Evolutionary conservation across 306 rosid species (phyloP).

Genomic region (Carpinus fangiana): DNA sequence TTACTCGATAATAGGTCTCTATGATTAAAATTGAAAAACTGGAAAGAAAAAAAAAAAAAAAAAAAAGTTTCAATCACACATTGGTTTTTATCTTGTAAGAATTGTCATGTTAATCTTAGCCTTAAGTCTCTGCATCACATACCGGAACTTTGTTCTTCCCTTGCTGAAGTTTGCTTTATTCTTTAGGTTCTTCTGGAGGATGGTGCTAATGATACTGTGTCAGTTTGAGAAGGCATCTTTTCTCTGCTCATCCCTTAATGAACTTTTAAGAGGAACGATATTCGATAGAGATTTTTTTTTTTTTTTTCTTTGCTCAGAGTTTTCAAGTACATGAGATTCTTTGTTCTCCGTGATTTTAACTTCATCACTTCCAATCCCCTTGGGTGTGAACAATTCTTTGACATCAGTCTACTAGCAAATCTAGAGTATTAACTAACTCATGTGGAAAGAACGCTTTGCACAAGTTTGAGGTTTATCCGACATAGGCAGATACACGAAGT

Average conservation of each 20-base stretch:
- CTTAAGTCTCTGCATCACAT: not conserved
- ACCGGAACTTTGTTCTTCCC: not conserved
- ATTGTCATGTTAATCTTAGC: not conserved
- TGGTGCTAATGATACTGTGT: not conserved
- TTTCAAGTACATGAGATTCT: not conserved
- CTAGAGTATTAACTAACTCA: too few species aligned
- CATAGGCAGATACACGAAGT: too few species aligned
- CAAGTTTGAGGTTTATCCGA: too few species aligned
- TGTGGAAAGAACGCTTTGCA: too few species aligned
- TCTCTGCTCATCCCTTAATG: not conserved
- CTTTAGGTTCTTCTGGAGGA: constrained; percentile 4
- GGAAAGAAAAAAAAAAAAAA: not conserved
- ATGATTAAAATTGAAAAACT: not conserved
- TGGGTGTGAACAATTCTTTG: too few species aligned
- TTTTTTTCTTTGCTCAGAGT: not conserved
- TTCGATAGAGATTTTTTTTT: constrained; percentile 9
- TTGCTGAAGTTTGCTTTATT: not conserved
- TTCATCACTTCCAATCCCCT: not conserved
- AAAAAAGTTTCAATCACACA: not conserved
- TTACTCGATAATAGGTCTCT: not conserved
- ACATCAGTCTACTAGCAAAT: too few species aligned
- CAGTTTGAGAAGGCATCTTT: constrained; percentile 17
- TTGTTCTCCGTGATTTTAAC: not conserved
- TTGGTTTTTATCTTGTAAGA: not conserved
- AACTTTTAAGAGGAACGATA: constrained; percentile 6